Percentiles rank a stretch among this genome's conserved stretches.
Conservation (phyloP, 2,329 filamentous ascomycete species). For the Metarhizium robertsii region DNA sequence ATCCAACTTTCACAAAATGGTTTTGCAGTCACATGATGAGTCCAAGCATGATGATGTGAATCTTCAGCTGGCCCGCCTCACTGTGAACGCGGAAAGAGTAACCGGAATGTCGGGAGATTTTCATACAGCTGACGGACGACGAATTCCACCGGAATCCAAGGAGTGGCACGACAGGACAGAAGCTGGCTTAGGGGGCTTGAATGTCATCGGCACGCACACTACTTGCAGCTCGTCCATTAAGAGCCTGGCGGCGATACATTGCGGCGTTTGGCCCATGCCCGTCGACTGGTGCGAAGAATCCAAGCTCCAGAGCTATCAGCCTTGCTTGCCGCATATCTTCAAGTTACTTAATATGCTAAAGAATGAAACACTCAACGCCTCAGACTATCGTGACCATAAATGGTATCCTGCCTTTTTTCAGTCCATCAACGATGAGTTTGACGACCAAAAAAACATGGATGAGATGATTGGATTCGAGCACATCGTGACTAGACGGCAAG, state of each 20-base stretch:
- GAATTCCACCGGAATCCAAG: constrained; percentile 14
- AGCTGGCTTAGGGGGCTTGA: constrained; percentile 26
- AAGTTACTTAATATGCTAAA: constrained; percentile 18
- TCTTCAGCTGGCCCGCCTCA: constrained; percentile 17
- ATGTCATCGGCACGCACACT: constrained; percentile 28
- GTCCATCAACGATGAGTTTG: constrained; percentile 19
- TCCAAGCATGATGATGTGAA: constrained; percentile 21
- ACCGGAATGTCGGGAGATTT: constrained; percentile 12
- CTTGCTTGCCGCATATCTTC: constrained; percentile 30
- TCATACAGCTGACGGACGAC: not conserved
- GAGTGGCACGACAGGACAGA: constrained; percentile 19
- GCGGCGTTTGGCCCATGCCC: constrained; percentile 30
- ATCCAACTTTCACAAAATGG: constrained; percentile 26
- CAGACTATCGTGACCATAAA: not conserved
- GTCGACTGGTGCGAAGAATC: constrained; percentile 33
- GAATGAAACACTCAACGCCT: not conserved
- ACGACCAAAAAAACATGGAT: constrained; percentile 10
- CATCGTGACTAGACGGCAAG: not conserved
- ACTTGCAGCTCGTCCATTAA: constrained; percentile 34
- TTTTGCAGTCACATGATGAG: constrained; percentile 21
- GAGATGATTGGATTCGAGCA: not conserved
- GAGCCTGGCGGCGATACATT: constrained; percentile 30
- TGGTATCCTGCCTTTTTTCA: constrained; percentile 23
- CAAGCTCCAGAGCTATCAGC: constrained; percentile 32
- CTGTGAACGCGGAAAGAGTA: constrained; percentile 20